Conservation (phyloP, 495 filamentous ascomycete genomes). For the Rhypophila decipiens region DNA sequence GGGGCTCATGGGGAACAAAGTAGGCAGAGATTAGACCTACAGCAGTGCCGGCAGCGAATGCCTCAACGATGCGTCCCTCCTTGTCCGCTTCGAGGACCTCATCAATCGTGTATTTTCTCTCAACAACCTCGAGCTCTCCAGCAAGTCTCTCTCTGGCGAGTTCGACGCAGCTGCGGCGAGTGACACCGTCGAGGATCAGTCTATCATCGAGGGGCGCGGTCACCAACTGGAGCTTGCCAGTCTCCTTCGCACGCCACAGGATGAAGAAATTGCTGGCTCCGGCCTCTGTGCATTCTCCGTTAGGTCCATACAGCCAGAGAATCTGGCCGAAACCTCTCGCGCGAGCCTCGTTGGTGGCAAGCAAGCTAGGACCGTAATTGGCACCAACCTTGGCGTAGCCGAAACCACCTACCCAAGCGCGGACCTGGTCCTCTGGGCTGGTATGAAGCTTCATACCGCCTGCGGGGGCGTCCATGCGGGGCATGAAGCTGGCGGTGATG, state of each 20-base stretch:
- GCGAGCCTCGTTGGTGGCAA: slow-evolving; percentile 67
- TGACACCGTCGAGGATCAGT: slow-evolving; percentile 82
- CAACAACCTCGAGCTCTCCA: slow-evolving; percentile 63
- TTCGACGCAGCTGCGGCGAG: slow-evolving; percentile 67
- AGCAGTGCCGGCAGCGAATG: slow-evolving; percentile 83
- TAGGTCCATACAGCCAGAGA: slow-evolving; percentile 78
- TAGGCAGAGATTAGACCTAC: slow-evolving; percentile 38
- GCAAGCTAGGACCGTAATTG: slow-evolving; percentile 80
- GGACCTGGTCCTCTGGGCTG: slow-evolving; percentile 65
- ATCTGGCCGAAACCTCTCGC: slow-evolving; percentile 74
- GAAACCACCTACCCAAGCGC: slow-evolving; percentile 90
- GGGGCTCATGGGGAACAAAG: background rate
- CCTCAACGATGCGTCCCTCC: slow-evolving; percentile 74
- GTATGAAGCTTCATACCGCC: slow-evolving; percentile 73
- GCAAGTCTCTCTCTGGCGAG: slow-evolving; percentile 59
- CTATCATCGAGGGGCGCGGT: slow-evolving; percentile 76
- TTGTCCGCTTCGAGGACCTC: slow-evolving; percentile 67
- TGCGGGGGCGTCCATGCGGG: slow-evolving; percentile 46
- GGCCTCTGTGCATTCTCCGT: slow-evolving; percentile 77
- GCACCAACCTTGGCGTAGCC: slow-evolving; percentile 87
- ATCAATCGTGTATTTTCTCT: slow-evolving; percentile 71
- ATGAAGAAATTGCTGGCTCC: slow-evolving; percentile 93
- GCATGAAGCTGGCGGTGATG: slow-evolving; percentile 72
- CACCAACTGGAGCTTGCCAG: slow-evolving; percentile 62
- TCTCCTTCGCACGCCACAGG: slow-evolving; percentile 63